Percentiles rank a stretch among this genome's conserved stretches.
phyloP scores from a whole-genome alignment of 2,329 filamentous ascomycete species.

The Cladorrhinum sp. region DNA sequence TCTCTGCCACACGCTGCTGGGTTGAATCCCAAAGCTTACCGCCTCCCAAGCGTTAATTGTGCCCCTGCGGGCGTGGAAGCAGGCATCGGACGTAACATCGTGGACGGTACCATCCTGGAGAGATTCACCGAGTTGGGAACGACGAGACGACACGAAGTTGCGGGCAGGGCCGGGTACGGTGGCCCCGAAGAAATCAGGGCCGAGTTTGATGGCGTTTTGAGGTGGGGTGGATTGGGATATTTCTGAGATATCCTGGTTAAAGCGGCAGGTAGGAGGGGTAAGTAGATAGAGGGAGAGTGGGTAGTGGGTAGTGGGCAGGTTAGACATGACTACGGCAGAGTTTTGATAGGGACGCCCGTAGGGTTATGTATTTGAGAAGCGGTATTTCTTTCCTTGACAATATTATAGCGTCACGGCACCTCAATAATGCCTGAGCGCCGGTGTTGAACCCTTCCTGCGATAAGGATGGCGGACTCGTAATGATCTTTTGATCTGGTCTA shows the following conservation, averaged over 20 bases:
- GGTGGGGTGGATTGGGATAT: slow-evolving; percentile 62
- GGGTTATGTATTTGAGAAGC: background rate
- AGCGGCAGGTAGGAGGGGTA: background rate
- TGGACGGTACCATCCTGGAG: slow-evolving; percentile 74
- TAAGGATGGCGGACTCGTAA: too few relatives aligned
- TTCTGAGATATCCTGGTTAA: slow-evolving; percentile 30
- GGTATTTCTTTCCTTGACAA: background rate
- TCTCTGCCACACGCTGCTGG: slow-evolving; percentile 74
- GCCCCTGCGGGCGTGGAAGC: slow-evolving; percentile 52
- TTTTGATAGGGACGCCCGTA: background rate
- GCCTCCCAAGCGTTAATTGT: slow-evolving; percentile 49
- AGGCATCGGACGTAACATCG: slow-evolving; percentile 61
- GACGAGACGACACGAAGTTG: slow-evolving; percentile 68
- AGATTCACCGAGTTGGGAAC: slow-evolving; percentile 75
- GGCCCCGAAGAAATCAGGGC: slow-evolving; percentile 64
- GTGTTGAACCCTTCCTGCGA: too few relatives aligned
- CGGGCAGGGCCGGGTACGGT: slow-evolving; percentile 68
- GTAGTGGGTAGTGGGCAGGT: too few relatives aligned
- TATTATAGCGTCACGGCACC: too few relatives aligned
- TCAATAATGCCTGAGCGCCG: too few relatives aligned
- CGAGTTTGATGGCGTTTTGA: slow-evolving; percentile 63
- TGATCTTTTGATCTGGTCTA: too few relatives aligned
- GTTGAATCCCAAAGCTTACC: slow-evolving; percentile 78
- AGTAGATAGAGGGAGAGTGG: too few relatives aligned
- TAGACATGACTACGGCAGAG: background rate